phyloP scores from a whole-genome alignment of 2,329 filamentous ascomycete genomes.

The Colletotrichum acutatum region DNA sequence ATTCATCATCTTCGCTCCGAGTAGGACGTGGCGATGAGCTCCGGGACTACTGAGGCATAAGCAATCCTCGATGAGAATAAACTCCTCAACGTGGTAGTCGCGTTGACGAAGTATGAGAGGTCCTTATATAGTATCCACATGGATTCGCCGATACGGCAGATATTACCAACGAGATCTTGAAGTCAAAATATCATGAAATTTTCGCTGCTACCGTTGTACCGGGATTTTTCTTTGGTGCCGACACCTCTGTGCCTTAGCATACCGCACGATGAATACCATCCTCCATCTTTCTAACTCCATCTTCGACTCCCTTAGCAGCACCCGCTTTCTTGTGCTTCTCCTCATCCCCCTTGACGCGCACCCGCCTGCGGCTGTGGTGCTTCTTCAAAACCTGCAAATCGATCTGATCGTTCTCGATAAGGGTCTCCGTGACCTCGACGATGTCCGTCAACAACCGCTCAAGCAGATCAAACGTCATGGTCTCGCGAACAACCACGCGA shows the following conservation, averaged over 20 bases:
- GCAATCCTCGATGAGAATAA: too few species aligned
- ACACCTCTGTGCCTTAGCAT: conserved; percentile 35
- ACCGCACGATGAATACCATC: conserved; percentile 46
- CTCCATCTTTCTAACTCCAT: conserved; percentile 24
- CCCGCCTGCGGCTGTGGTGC: conserved; percentile 21
- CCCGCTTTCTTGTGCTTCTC: conserved; percentile 24
- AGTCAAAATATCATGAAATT: neutral
- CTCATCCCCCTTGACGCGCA: conserved; percentile 28
- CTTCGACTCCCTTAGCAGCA: neutral
- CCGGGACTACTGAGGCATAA: too few species aligned
- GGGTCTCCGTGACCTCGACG: conserved; percentile 66
- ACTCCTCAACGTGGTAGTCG: too few species aligned
- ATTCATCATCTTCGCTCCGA: neutral
- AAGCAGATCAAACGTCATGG: conserved; percentile 74
- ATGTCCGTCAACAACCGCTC: conserved; percentile 72
- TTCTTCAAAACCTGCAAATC: conserved; percentile 33
- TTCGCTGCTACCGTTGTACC: neutral
- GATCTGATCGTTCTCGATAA: conserved; percentile 57
- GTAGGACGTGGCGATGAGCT: neutral
- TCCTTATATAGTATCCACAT: too few species aligned
- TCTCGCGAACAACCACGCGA: conserved; percentile 74
- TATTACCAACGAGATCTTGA: neutral
- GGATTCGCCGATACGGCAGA: too few species aligned
- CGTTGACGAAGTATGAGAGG: too few species aligned
- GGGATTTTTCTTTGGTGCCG: too few species aligned